These are phyloP conservation scores for Parathielavia appendiculata DNA, from an alignment of 495 filamentous ascomycete genomes.

Conservation along the genomic window DNA sequence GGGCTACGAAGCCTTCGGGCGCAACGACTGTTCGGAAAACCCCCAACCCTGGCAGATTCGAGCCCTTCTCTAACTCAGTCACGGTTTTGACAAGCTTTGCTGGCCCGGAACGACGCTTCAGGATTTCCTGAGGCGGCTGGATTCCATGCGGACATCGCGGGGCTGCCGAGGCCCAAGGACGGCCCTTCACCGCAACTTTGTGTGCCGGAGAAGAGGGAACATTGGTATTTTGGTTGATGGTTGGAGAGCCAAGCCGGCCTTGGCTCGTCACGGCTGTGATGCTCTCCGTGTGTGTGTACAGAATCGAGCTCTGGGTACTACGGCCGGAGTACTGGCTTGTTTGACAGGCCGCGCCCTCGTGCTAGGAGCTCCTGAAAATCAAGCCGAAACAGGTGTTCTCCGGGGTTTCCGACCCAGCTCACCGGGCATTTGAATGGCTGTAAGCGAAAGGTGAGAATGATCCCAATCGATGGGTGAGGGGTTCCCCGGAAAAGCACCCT, in stretches of 20 bases:
- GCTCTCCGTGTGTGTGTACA: conserved; percentile 16
- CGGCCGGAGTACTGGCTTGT: too few species aligned
- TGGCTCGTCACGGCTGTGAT: conserved; percentile 14
- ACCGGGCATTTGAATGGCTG: too few species aligned
- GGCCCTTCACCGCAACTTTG: conserved; percentile 24
- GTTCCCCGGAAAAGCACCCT: conserved; percentile 8
- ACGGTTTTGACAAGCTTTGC: background rate
- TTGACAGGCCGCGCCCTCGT: too few species aligned
- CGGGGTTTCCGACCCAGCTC: too few species aligned
- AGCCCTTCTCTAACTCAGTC: background rate
- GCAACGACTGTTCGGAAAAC: background rate
- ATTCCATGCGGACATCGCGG: background rate
- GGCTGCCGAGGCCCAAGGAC: conserved; percentile 1
- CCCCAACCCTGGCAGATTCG: conserved; percentile 8
- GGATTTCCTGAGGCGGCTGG: background rate
- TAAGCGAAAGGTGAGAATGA: too few species aligned
- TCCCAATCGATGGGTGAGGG: background rate
- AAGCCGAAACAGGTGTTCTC: background rate
- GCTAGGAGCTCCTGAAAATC: too few species aligned
- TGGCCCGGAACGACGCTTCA: background rate
- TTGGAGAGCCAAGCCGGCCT: conserved; percentile 7
- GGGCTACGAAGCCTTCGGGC: background rate
- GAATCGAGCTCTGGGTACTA: conserved; percentile 19
- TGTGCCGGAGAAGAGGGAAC: conserved; percentile 5
- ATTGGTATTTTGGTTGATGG: conserved; percentile 12